Conservation (phyloP, 1,284 basidiomycete genomes). For the Agroathelia rolfsii region DNA sequence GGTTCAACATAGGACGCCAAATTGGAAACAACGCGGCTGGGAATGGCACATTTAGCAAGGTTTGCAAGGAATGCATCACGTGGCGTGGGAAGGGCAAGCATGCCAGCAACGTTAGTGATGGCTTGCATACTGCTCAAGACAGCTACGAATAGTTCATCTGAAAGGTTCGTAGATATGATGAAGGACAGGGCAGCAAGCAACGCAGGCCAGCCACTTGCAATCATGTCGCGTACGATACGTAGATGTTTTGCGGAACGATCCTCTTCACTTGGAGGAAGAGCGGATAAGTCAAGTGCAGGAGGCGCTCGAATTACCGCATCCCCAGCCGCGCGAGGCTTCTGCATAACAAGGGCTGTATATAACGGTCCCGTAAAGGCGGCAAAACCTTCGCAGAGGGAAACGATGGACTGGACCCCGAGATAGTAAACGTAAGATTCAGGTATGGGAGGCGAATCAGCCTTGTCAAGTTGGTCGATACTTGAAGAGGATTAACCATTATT, state of each 20-base stretch:
- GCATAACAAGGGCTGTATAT: conserved; percentile 57
- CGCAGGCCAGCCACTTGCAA: conserved; percentile 83
- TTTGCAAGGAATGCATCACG: conserved; percentile 90
- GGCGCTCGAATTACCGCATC: conserved; percentile 64
- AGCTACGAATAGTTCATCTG: conserved; percentile 81
- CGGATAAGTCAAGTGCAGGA: conserved; percentile 55
- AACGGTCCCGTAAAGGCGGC: conserved; percentile 62
- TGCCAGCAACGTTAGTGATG: conserved; percentile 84
- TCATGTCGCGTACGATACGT: conserved; percentile 60
- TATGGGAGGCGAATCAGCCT: conserved; percentile 86
- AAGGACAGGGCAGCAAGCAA: conserved; percentile 85
- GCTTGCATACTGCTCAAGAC: conserved; percentile 75
- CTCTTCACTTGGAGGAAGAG: conserved; percentile 52
- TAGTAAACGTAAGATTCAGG: conserved; percentile 92
- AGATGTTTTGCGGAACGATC: conserved; percentile 43
- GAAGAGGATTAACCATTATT: conserved; percentile 4
- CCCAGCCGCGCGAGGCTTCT: conserved; percentile 54
- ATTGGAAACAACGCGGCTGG: conserved; percentile 77
- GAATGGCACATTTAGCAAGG: conserved; percentile 82
- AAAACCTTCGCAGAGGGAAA: conserved; percentile 84
- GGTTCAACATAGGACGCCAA: conserved; percentile 66
- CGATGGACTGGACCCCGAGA: conserved; percentile 81
- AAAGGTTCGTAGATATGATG: conserved; percentile 80
- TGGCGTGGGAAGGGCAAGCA: conserved; percentile 74
- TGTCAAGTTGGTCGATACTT: conserved; percentile 94